Conservation (phyloP, 2,329 filamentous ascomycete species). For the Arthrinium puccinioides region DNA sequence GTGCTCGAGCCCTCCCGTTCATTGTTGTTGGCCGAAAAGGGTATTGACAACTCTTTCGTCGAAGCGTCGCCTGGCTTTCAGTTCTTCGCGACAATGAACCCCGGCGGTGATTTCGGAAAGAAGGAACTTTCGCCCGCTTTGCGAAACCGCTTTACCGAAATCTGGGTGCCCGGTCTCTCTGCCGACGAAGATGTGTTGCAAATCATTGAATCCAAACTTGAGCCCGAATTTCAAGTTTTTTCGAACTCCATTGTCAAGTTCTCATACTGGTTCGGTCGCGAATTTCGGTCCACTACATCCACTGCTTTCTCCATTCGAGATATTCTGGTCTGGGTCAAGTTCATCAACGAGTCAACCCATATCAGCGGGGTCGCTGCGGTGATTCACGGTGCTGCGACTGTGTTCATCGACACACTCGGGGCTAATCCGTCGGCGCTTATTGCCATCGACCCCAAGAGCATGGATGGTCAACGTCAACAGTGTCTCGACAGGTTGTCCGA, state of each 20-base stretch:
- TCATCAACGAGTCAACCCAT: conserved; percentile 63
- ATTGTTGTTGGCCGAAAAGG: conserved; percentile 89
- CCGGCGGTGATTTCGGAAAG: conserved; percentile 96
- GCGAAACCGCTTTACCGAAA: conserved; percentile 95
- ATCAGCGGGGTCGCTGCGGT: conserved; percentile 35
- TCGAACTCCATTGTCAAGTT: conserved; percentile 73
- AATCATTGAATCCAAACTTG: conserved; percentile 75
- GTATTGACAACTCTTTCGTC: conserved; percentile 73
- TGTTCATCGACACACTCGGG: conserved; percentile 91
- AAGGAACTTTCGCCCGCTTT: conserved; percentile 92
- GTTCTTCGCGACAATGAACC: conserved; percentile 98
- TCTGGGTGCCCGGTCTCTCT: conserved; percentile 89
- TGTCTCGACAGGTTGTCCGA: conserved; percentile 68
- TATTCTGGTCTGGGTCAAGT: conserved; percentile 86
- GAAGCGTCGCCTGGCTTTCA: conserved; percentile 75
- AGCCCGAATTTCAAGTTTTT: conserved; percentile 43
- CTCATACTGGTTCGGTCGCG: conserved; percentile 84
- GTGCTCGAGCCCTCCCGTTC: conserved; percentile 85
- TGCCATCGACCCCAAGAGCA: conserved; percentile 60
- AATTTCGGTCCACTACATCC: conserved; percentile 67
- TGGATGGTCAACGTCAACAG: conserved; percentile 61
- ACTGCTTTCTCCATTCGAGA: conserved; percentile 86
- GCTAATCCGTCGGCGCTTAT: conserved; percentile 89
- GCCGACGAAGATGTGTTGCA: conserved; percentile 79
- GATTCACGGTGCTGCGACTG: conserved; percentile 86